phyloP scores from a whole-genome alignment of 2,329 filamentous ascomycete genomes.

The Fusarium irregulare region DNA sequence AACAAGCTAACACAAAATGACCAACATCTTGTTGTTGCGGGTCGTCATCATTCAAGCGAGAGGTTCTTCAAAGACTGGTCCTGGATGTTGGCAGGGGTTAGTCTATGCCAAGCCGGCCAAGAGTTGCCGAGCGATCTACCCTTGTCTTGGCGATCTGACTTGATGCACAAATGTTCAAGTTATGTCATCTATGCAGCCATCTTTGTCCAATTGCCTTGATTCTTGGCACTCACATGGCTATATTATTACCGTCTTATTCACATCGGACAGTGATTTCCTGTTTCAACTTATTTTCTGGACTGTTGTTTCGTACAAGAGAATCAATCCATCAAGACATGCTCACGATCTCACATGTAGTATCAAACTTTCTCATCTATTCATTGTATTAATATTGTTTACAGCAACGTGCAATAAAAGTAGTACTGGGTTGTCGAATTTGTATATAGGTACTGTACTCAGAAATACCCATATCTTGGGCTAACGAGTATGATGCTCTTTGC shows the following conservation, averaged over 20 bases:
- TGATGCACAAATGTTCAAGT: conserved; percentile 1
- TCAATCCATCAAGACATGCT: not conserved
- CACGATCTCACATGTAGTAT: not conserved
- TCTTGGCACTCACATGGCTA: not conserved
- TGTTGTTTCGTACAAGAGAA: not conserved
- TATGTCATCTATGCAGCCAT: conserved; percentile 27
- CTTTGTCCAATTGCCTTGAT: conserved; percentile 19
- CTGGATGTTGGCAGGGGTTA: conserved; percentile 13
- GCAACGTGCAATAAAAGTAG: not conserved
- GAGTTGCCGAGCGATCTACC: conserved; percentile 43
- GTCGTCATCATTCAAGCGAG: conserved; percentile 17
- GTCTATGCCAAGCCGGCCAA: conserved; percentile 41
- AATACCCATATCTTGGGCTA: not conserved
- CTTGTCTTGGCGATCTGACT: conserved; percentile 35
- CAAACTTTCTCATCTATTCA: not conserved
- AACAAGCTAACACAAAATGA: conserved; percentile 8
- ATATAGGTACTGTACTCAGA: conserved; percentile 2
- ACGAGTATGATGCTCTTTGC: conserved; percentile 2
- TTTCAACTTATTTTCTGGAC: not conserved
- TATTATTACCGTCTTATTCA: conserved; percentile 16
- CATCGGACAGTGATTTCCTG: not conserved
- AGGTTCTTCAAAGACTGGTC: not conserved
- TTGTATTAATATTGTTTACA: not conserved
- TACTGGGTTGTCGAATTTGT: conserved; percentile 4
- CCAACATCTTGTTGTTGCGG: conserved; percentile 3